phyloP scores from a whole-genome alignment of 2,329 filamentous ascomycete genomes.

The Cytospora paraplurivora region DNA sequence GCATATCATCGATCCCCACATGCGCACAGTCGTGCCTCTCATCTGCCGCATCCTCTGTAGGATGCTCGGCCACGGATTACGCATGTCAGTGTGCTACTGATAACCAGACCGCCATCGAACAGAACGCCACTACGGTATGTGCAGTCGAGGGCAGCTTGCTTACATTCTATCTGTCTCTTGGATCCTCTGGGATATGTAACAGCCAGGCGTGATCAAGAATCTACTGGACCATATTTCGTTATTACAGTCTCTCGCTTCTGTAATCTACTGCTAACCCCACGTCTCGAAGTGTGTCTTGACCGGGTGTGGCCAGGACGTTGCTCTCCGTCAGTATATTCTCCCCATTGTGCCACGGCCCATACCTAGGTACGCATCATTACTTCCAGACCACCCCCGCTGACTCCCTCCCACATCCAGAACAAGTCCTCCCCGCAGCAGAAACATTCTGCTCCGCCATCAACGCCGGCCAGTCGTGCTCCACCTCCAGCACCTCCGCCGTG shows the following conservation, averaged over 20 bases:
- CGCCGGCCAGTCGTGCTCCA: conserved; percentile 17
- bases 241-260: no score
- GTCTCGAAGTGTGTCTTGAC: conserved; percentile 8
- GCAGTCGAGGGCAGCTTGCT: no score
- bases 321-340: not conserved
- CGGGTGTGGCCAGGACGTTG: conserved; percentile 15
- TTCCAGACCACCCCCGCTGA: not conserved
- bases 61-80: conserved; percentile 18
- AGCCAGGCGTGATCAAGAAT: no score
- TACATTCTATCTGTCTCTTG: no score
- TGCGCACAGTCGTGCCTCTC: conserved; percentile 16
- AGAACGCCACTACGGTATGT: conserved; percentile 2
- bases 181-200: no score
- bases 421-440: conserved; percentile 13
- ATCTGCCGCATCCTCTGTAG: conserved; percentile 3
- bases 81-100: conserved; percentile 14
- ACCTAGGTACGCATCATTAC: not conserved
- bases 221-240: no score
- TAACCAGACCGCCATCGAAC: conserved; percentile 13
- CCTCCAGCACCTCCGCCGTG: conserved; percentile 7
- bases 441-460: conserved; percentile 23
- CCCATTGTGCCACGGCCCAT: not conserved
- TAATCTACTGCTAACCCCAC: no score
- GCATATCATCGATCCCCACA: conserved; percentile 20
- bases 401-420: conserved; percentile 4